Evolutionary conservation across 495 filamentous ascomycete genomes (phyloP).

Genomic region (Aspergillus sparsus): DNA sequence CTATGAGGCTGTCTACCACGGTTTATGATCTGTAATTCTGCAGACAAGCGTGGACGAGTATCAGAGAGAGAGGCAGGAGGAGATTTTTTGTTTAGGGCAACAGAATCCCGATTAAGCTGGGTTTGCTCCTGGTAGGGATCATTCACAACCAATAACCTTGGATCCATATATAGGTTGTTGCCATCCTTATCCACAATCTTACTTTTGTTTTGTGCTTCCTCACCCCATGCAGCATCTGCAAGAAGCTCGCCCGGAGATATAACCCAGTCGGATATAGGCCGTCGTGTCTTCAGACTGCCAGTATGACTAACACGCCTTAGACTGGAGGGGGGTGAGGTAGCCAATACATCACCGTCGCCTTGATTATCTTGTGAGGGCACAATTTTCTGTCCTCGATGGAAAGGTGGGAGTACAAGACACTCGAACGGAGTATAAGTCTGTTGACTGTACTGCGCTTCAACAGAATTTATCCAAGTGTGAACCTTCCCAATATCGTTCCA

Average conservation of each 20-base stretch:
- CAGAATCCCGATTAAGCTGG: conserved; percentile 18
- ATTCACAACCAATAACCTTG: conserved; percentile 26
- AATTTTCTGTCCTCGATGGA: conserved; percentile 36
- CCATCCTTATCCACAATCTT: conserved; percentile 74
- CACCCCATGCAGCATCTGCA: conserved; percentile 82
- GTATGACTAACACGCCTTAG: conserved; percentile 37
- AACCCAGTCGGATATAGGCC: conserved; percentile 76
- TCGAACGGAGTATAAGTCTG: conserved; percentile 46
- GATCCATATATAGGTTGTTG: conserved; percentile 63
- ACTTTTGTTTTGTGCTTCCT: conserved; percentile 71
- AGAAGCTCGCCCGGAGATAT: conserved; percentile 77
- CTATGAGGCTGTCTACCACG: conserved; percentile 38
- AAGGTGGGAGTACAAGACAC: conserved; percentile 58
- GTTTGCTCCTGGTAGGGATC: conserved; percentile 24
- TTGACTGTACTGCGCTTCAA: conserved; percentile 52
- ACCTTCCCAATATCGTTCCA: conserved; percentile 73
- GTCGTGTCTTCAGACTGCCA: conserved; percentile 53
- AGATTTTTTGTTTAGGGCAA: conserved; percentile 26
- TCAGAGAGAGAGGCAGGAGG: conserved; percentile 36
- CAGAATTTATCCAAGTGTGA: conserved; percentile 70
- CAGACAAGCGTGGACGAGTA: conserved; percentile 29
- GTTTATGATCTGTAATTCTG: conserved; percentile 34
- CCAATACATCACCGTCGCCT: conserved; percentile 27
- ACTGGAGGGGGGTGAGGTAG: conserved; percentile 40
- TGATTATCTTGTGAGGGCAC: conserved; percentile 18